Evolutionary conservation across 192 early-diverging fungal species (phyloP), one percentile per base, ranked within the genome.

Genomic region (Coemansia brasiliensis): DNA sequence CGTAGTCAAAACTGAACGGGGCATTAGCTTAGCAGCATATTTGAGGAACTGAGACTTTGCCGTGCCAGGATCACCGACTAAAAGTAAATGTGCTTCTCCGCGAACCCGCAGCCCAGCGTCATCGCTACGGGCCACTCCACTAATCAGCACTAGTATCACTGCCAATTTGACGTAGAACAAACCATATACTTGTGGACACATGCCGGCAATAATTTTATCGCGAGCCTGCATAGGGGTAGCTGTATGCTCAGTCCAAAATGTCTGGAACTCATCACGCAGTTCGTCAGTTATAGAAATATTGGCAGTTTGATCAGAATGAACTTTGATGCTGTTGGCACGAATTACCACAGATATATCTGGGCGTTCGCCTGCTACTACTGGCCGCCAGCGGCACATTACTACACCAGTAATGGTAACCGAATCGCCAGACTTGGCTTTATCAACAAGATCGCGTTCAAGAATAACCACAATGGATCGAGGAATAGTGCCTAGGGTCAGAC

Each of bases 311-410:
- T 99, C 94, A 52, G 91, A 89, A 52, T 90, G 92, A 61, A 93
- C 92, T 39, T 83, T 83, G 39, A 97, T 88, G 67, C 94, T 87
- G 77, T 99, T 99, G 57, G 96, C 94, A 76, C 97, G 95, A 65
- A 99, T 91, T 24, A 99, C 84, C 16, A 95, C 97, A 10, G 88
- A 85, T 73, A 99, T 96, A 13, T 90, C 87, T 20, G 74, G 82
- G 2, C 88, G 79, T 16, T 87, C 79, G 16, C 82, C 77, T 0
- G 38, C 59, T 8, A 59, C 52, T n/a, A 64, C 50, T 37, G 68
- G 50, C 39, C 78, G 81, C 83, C 83, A 90, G 38, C 88, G 65
- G 0, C 84, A 50, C 13, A 87, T 84, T 15, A 89, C 71, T 0
- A 72, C 78, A 48, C 95, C 96, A 4, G 93, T 97, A 22, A 99